A percentile compares a stretch with the other conserved stretches of the same genome.
These are phyloP conservation scores for Penicillium lividum DNA, from an alignment of 495 filamentous ascomycete species.

Conservation along the genomic window DNA sequence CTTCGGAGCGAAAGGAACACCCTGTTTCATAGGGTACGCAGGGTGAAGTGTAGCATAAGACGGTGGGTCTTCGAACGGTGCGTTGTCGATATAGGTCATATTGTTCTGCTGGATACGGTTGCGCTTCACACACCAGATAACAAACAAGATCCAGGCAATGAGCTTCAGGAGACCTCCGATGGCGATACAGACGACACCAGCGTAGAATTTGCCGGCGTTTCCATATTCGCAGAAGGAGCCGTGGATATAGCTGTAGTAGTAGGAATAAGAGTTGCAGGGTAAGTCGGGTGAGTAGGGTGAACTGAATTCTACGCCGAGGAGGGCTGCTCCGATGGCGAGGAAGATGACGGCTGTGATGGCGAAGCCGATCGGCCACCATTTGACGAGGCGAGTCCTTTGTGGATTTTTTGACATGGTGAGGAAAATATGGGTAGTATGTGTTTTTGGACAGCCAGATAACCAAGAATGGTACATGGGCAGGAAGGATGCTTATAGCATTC, in stretches of 20 bases:
- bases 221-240: conserved; percentile 4
- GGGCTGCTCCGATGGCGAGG: conserved; percentile 27
- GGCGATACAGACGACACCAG: conserved; percentile 16
- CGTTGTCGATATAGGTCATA: conserved; percentile 17
- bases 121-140: conserved; percentile 25
- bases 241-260: conserved; percentile 9
- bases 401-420: background rate
- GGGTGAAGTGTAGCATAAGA: conserved; percentile 18
- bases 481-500: background rate
- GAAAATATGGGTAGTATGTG: background rate
- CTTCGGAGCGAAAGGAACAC: conserved; percentile 12
- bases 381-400: conserved; percentile 10
- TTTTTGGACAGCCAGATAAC: background rate
- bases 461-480: background rate
- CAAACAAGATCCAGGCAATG: conserved; percentile 24
- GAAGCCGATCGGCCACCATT: conserved; percentile 28
- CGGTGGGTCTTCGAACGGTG: conserved; percentile 12
- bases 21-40: conserved; percentile 11
- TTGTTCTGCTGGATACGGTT: conserved; percentile 12
- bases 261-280: conserved; percentile 8
- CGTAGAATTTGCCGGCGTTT: conserved; percentile 20
- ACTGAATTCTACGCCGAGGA: conserved; percentile 18
- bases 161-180: conserved; percentile 24
- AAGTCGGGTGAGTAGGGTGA: conserved; percentile 12
- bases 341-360: conserved; percentile 23